phyloP scores from a whole-genome alignment of 2,329 filamentous ascomycete genomes.

The Aspergillus puulaauensis region DNA sequence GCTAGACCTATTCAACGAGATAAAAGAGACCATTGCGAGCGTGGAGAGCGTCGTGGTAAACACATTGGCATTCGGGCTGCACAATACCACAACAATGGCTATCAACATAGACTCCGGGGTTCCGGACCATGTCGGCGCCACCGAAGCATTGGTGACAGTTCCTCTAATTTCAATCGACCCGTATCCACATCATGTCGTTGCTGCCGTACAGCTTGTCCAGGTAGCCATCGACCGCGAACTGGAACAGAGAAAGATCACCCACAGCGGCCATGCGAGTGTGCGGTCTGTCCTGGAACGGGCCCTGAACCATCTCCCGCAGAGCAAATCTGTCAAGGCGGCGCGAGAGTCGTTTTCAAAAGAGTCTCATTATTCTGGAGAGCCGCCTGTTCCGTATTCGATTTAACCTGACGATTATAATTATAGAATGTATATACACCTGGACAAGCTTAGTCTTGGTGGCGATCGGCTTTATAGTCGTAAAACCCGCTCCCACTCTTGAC shows the following conservation, averaged over 20 bases:
- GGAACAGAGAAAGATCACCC: slow-evolving; percentile 22
- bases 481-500: neutral
- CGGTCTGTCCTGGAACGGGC: slow-evolving; percentile 24
- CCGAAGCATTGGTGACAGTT: slow-evolving; percentile 1
- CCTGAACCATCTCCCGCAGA: slow-evolving; percentile 28
- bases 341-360: slow-evolving; percentile 6
- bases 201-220: slow-evolving; percentile 27
- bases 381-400: neutral
- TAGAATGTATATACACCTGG: neutral
- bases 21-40: slow-evolving; percentile 21
- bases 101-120: slow-evolving; percentile 4
- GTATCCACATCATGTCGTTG: slow-evolving; percentile 32
- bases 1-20: slow-evolving; percentile 23
- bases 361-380: neutral
- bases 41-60: slow-evolving; percentile 28
- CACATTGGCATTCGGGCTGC: slow-evolving; percentile 27
- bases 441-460: neutral
- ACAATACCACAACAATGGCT: slow-evolving; percentile 21
- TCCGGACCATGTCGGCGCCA: neutral
- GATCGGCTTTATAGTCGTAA: neutral
- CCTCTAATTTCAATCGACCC: slow-evolving; percentile 31
- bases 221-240: slow-evolving; percentile 27
- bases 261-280: slow-evolving; percentile 22
- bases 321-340: slow-evolving; percentile 27
- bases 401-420: slow-evolving; percentile 10